Percentiles rank a stretch among this genome's conserved stretches.
phyloP scores from a whole-genome alignment of 441 rosid species.

The Erysimum cheiri region DNA sequence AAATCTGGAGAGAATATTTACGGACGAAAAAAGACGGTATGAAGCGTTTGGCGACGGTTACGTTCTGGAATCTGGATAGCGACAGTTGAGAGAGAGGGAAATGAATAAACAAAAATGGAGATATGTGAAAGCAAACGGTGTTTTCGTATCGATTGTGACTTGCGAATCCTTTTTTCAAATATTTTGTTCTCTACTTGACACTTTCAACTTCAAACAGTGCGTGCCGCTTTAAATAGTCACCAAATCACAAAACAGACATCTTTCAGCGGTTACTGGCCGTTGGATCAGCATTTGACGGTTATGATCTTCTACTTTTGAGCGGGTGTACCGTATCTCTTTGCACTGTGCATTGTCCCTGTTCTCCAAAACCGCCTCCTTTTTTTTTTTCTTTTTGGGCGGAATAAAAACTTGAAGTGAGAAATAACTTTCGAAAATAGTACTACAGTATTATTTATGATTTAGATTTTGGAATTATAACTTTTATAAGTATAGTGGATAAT shows the following conservation, averaged over 20 bases:
- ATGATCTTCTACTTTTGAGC: constrained; percentile 2
- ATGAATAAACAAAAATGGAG: background rate
- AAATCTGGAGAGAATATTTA: constrained; percentile 2
- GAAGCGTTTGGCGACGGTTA: constrained; percentile 49
- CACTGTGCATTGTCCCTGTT: background rate
- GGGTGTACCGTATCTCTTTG: constrained; percentile 12
- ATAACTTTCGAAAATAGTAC: background rate
- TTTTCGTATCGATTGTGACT: constrained; percentile 39
- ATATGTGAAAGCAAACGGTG: constrained; percentile 12
- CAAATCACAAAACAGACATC: background rate
- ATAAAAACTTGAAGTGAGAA: background rate
- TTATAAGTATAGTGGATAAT: constrained; percentile 27
- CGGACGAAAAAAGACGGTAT: background rate
- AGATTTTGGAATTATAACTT: no score
- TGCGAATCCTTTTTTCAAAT: constrained; percentile 43
- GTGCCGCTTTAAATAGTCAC: background rate
- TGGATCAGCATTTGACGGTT: constrained; percentile 26
- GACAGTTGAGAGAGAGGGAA: constrained; percentile 25
- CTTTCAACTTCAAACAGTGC: constrained; percentile 34
- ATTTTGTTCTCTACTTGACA: constrained; percentile 41
- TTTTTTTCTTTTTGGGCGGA: no score
- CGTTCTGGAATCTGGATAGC: constrained; percentile 47
- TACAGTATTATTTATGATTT: no score
- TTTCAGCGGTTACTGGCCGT: background rate
- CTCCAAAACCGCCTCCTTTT: no score